Base-by-base conservation (phyloP, 306 rosid species). In the Prunus armeniaca region DNA sequence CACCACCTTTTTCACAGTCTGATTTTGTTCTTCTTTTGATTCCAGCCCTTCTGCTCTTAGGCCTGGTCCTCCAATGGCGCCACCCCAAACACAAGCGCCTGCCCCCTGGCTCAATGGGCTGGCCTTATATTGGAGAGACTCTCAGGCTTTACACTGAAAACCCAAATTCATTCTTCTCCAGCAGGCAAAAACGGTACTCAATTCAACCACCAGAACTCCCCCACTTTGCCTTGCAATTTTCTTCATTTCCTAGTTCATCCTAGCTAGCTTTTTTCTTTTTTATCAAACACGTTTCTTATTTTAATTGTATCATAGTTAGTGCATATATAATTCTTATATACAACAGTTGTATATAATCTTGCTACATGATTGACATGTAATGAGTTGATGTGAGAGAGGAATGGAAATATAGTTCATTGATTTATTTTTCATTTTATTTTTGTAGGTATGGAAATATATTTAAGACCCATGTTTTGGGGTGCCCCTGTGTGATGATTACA, bases 71-170 rank as follows among this genome's bases (percentile, higher is more conserved):
- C 69, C 91, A 82, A 79, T 82, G 91, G 91, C 79, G 76, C 60
- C 82, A 64, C 52, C 75, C 78, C 32, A 75, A 38, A 15, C 55
- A 72, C 85, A 83, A 80, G 38, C 84, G 81, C 74, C 80, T 93
- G 9, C 98, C 98, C 5, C 98, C 97, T 4, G 98, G 98, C 61
- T 93, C 96, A 14, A 78, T 93, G 92, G 98, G 98, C 2, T 91
- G 96, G 98, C 97, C 97, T 38, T 88, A 82, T 75, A 71, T 91
- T 0, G 98, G 97, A 65, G 97, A 93, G 78, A 91, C 98, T 67
- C 87, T 85, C 76, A 84, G 84, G 71, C 97, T 93, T 57, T 93
- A 91, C 69, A 80, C 90, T 34, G 79, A 87, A 69, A 88, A 93
- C 74, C 97, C 97, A 17, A 90, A 93, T 65, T 81, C 88, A 77